Conservation (phyloP, 2,329 filamentous ascomycete genomes). For the Pyrenochaeta sp. region DNA sequence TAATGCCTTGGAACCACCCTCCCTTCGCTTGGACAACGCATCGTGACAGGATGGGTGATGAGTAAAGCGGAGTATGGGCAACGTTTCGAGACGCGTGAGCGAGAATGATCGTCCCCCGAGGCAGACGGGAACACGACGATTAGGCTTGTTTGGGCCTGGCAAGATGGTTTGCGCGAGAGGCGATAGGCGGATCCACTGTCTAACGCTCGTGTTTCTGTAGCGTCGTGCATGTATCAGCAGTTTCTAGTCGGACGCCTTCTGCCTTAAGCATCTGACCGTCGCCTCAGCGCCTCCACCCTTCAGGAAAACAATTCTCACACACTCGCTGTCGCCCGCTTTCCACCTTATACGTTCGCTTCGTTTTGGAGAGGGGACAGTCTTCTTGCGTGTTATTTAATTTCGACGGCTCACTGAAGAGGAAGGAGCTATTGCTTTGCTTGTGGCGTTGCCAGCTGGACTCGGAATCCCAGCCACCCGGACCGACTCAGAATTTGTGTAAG, state of each 20-base stretch:
- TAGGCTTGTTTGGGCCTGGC: constrained; percentile 1
- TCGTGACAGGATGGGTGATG: background rate
- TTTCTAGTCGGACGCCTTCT: constrained; percentile 13
- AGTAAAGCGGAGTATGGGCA: background rate
- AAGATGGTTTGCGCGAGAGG: constrained; percentile 1
- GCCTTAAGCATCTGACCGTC: constrained; percentile 18
- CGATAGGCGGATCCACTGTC: constrained; percentile 14
- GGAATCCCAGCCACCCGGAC: constrained; percentile 14
- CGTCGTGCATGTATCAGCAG: constrained; percentile 22
- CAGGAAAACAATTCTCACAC: background rate
- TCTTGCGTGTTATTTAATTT: background rate
- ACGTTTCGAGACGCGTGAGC: background rate
- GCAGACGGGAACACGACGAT: constrained; percentile 8
- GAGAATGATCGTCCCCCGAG: constrained; percentile 12
- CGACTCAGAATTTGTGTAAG: constrained; percentile 21
- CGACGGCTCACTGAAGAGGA: background rate
- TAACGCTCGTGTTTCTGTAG: constrained; percentile 20
- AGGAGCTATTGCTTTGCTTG: constrained; percentile 8
- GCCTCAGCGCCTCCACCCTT: background rate
- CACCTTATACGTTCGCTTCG: background rate
- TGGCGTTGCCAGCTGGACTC: constrained; percentile 6
- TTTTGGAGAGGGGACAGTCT: background rate
- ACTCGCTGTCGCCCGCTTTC: background rate
- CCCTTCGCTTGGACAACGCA: background rate
- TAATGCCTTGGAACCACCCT: background rate